Evolutionary conservation across 2,329 filamentous ascomycete genomes (phyloP).

Genomic region (Aurifilum marmelostoma): DNA sequence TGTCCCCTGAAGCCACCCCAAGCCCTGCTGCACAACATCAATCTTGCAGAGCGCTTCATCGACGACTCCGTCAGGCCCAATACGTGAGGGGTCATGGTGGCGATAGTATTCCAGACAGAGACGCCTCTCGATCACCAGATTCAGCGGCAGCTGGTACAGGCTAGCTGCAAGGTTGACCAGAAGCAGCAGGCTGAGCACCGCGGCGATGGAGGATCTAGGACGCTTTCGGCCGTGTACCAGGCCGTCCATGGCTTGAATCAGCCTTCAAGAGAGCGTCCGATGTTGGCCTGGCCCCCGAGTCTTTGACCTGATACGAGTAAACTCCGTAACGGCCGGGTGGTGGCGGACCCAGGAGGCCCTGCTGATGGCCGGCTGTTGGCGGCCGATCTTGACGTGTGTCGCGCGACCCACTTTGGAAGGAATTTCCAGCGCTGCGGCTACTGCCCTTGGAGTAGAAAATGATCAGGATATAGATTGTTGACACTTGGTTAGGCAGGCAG

Average conservation of each 20-base stretch:
- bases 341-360: neutral
- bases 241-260: neutral
- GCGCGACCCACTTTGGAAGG: neutral
- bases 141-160: slow-evolving; percentile 52
- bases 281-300: neutral
- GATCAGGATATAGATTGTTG: neutral
- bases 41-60: slow-evolving; percentile 59
- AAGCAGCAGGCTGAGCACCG: slow-evolving; percentile 46
- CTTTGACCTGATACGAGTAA: neutral
- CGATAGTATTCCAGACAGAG: slow-evolving; percentile 56
- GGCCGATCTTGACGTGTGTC: neutral
- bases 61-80: slow-evolving; percentile 44
- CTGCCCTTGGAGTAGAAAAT: neutral
- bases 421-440: neutral
- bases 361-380: neutral
- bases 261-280: neutral
- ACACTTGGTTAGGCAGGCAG: neutral
- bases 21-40: slow-evolving; percentile 51
- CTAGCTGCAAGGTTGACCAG: slow-evolving; percentile 52
- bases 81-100: slow-evolving; percentile 41
- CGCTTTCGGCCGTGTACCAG: neutral
- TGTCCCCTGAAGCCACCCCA: slow-evolving; percentile 56
- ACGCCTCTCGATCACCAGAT: slow-evolving; percentile 49
- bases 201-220: slow-evolving; percentile 27
- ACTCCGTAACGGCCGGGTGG: neutral